Evolutionary conservation across 805 yeast genomes (phyloP).

Genomic region (Komagataella mondaviorum): DNA sequence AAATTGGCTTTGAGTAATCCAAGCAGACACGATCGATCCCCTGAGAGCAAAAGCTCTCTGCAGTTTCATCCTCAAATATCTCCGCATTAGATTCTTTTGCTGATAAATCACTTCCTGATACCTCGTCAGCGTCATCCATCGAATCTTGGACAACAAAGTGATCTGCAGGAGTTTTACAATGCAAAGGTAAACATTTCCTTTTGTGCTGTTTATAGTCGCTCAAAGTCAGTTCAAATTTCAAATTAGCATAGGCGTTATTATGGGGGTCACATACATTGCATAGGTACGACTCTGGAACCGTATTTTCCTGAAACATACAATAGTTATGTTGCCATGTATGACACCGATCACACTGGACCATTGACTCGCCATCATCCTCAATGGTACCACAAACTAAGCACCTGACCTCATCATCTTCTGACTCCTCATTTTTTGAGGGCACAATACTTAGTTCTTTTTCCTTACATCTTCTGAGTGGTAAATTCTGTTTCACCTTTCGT

Average conservation of each 20-base stretch:
- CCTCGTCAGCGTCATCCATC: neutral
- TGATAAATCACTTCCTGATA: neutral
- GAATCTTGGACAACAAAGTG: neutral
- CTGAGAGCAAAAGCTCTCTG: constrained; percentile 8
- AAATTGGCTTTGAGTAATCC: constrained; percentile 3
- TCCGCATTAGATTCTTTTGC: neutral
- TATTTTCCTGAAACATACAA: constrained; percentile 40
- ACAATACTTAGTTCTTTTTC: constrained; percentile 6
- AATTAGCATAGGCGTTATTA: constrained; percentile 16
- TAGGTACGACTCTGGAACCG: constrained; percentile 31
- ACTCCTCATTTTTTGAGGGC: constrained; percentile 9
- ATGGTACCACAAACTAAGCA: constrained; percentile 53
- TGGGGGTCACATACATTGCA: constrained; percentile 43
- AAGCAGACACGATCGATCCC: constrained; percentile 5
- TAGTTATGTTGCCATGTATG: constrained; percentile 59
- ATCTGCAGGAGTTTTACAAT: neutral
- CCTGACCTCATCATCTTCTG: constrained; percentile 29
- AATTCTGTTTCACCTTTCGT: constrained; percentile 5
- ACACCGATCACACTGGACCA: constrained; percentile 58
- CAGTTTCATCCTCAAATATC: constrained; percentile 8
- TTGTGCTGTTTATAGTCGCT: constrained; percentile 9
- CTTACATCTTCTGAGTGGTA: constrained; percentile 4
- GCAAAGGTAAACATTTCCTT: neutral
- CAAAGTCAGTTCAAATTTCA: constrained; percentile 18
- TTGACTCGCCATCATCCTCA: constrained; percentile 36